These are phyloP conservation scores for Macrophomina phaseolina DNA, from an alignment of 2,329 filamentous ascomycete species.

Conservation along the genomic window DNA sequence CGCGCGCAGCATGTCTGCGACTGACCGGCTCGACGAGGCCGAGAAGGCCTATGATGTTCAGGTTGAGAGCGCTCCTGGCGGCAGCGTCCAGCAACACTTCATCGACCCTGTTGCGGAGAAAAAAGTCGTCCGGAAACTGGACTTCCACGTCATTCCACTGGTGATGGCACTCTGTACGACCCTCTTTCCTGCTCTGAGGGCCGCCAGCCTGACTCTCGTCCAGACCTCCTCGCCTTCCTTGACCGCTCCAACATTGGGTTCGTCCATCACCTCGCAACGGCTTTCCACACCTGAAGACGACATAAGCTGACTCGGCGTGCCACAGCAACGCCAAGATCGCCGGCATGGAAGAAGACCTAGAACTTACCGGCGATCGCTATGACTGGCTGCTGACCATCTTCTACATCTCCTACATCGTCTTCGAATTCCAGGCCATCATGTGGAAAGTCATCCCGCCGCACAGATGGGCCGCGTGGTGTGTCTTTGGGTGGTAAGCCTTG, in stretches of 20 bases:
- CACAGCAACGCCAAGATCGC: conserved; percentile 48
- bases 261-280: not conserved
- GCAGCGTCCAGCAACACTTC: not conserved
- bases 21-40: conserved; percentile 6
- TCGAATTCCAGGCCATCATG: conserved; percentile 44
- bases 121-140: conserved; percentile 39
- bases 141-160: conserved; percentile 40
- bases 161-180: conserved; percentile 37
- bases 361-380: conserved; percentile 37
- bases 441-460: conserved; percentile 46
- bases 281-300: not conserved
- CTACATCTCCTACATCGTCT: conserved; percentile 47
- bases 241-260: conserved; percentile 48
- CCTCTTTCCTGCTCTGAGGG: not conserved
- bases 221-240: conserved; percentile 42
- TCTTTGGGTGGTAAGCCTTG: conserved; percentile 39
- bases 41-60: conserved; percentile 25
- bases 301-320: conserved; percentile 8
- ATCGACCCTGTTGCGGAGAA: conserved; percentile 32
- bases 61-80: conserved; percentile 2
- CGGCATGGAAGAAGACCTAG: conserved; percentile 44
- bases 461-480: conserved; percentile 42
- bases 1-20: conserved; percentile 8
- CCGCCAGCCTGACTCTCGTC: not conserved
- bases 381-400: conserved; percentile 47